These are phyloP conservation scores for Candida suzukii DNA, from an alignment of 805 yeast species.

Conservation along the genomic window DNA sequence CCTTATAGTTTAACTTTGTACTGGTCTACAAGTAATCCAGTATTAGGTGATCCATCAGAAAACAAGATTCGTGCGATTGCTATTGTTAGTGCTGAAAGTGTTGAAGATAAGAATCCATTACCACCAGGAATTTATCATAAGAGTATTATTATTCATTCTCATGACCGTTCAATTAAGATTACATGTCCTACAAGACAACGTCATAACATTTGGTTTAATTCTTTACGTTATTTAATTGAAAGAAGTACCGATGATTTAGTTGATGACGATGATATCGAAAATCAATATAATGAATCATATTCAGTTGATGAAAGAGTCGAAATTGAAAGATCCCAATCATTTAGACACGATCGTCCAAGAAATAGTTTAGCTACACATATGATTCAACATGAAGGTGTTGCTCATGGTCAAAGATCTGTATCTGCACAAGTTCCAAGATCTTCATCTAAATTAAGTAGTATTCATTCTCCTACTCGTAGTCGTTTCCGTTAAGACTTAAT, in stretches of 20 bases:
- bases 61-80: slow-evolving; percentile 74
- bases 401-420: slow-evolving; percentile 2
- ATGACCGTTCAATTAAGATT: slow-evolving; percentile 56
- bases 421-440: slow-evolving; percentile 10
- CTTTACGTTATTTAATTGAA: slow-evolving; percentile 68
- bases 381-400: neutral
- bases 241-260: slow-evolving; percentile 54
- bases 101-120: slow-evolving; percentile 76
- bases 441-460: too few relatives aligned
- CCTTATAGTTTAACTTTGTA: slow-evolving; percentile 87
- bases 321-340: slow-evolving; percentile 19
- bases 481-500: neutral
- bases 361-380: slow-evolving; percentile 4
- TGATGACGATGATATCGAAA: slow-evolving; percentile 38
- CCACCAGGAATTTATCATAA: slow-evolving; percentile 87
- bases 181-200: slow-evolving; percentile 86
- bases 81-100: slow-evolving; percentile 69
- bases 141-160: slow-evolving; percentile 68
- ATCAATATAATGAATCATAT: slow-evolving; percentile 22
- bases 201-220: slow-evolving; percentile 87
- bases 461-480: too few relatives aligned
- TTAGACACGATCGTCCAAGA: slow-evolving; percentile 21
- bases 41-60: slow-evolving; percentile 56
- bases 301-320: slow-evolving; percentile 20
- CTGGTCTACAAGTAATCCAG: slow-evolving; percentile 84